Evolutionary conservation across 2,329 filamentous ascomycete genomes (phyloP).

Genomic region (Magnaporthiopsis incrustans): DNA sequence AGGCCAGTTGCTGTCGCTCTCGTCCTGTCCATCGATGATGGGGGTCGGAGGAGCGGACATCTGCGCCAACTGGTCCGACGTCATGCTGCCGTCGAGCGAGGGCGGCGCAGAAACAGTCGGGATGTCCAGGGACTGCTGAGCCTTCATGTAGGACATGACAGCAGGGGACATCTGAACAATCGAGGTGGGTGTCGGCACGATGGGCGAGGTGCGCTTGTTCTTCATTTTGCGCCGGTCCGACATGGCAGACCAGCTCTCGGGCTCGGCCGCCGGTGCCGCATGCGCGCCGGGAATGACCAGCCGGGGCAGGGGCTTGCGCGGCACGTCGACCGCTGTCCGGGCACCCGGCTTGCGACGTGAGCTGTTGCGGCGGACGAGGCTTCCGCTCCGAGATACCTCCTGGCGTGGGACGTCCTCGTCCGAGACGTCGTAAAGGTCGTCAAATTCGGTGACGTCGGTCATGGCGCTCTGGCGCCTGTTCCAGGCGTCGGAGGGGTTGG

Average conservation of each 20-base stretch:
- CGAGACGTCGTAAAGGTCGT: conserved; percentile 81
- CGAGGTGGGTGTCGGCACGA: conserved; percentile 55
- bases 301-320: conserved; percentile 32
- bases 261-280: conserved; percentile 24
- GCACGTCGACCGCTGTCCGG: conserved; percentile 20
- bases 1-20: conserved; percentile 57
- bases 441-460: conserved; percentile 66
- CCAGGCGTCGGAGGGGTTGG: conserved; percentile 51
- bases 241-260: conserved; percentile 33
- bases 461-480: conserved; percentile 46
- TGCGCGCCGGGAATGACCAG: conserved; percentile 43
- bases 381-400: conserved; percentile 32
- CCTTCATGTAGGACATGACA: conserved; percentile 61
- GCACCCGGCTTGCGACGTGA: conserved; percentile 14
- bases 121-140: conserved; percentile 54
- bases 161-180: conserved; percentile 70
- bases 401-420: conserved; percentile 58
- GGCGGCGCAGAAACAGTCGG: conserved; percentile 74
- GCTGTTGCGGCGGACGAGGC: conserved; percentile 29
- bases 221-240: conserved; percentile 29
- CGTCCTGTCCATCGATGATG: conserved; percentile 51
- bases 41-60: conserved; percentile 83
- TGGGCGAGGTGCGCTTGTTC: conserved; percentile 47
- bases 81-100: conserved; percentile 81
- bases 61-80: conserved; percentile 69